Evolutionary conservation across 2,329 filamentous ascomycete species (phyloP).

Genomic region (Teratosphaeria zuluensis): DNA sequence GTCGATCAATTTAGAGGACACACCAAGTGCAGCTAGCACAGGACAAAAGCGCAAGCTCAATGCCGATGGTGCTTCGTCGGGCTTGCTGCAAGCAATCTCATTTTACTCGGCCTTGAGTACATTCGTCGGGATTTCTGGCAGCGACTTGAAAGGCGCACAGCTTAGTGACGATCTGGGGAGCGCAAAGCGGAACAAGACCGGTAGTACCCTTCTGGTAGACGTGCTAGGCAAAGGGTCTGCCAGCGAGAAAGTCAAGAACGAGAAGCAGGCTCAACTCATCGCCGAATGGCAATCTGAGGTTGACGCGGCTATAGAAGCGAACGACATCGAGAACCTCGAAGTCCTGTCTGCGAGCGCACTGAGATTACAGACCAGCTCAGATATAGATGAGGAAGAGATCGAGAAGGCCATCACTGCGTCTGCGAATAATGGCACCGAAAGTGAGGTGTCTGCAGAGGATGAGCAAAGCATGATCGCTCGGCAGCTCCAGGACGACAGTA

Average conservation of each 20-base stretch:
- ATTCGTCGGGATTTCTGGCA: constrained; percentile 54
- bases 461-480: not conserved
- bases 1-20: constrained; percentile 24
- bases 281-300: constrained; percentile 20
- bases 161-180: constrained; percentile 23
- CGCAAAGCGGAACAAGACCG: constrained; percentile 28
- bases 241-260: not conserved
- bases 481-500: not conserved
- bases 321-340: constrained; percentile 19
- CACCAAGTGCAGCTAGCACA: not conserved
- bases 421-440: not conserved
- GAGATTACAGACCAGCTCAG: not conserved
- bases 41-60: constrained; percentile 8
- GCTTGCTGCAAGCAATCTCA: constrained; percentile 18
- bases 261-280: constrained; percentile 13
- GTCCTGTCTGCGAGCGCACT: constrained; percentile 19
- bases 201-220: constrained; percentile 56
- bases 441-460: constrained; percentile 3
- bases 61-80: constrained; percentile 2
- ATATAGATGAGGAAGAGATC: constrained; percentile 3
- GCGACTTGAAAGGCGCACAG: constrained; percentile 58
- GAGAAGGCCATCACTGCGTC: constrained; percentile 1
- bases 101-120: constrained; percentile 59
- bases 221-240: constrained; percentile 57
- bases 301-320: constrained; percentile 12